phyloP scores from a whole-genome alignment of 1,284 basidiomycete species.

The Naganishia sp. region DNA sequence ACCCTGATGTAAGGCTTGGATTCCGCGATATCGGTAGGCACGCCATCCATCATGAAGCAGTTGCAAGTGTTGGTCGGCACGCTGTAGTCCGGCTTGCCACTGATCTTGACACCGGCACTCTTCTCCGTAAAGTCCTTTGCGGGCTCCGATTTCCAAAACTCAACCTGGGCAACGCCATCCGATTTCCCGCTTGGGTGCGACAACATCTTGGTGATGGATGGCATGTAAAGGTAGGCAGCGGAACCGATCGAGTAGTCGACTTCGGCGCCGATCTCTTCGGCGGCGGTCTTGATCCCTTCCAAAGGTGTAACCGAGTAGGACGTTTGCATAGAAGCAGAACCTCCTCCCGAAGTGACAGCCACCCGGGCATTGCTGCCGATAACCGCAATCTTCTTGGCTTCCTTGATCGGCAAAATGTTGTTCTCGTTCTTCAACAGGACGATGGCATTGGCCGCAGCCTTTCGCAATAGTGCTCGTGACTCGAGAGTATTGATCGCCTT shows the following conservation, averaged over 20 bases:
- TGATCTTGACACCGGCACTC: constrained; percentile 24
- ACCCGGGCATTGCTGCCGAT: constrained; percentile 59
- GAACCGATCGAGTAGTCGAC: constrained; percentile 37
- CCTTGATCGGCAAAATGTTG: constrained; percentile 56
- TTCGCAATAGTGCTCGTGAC: constrained; percentile 59
- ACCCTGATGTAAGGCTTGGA: constrained; percentile 31
- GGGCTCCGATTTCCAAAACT: constrained; percentile 33
- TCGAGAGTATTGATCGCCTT: constrained; percentile 56
- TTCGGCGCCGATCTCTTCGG: constrained; percentile 36
- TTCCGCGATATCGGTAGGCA: constrained; percentile 23
- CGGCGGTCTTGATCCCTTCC: constrained; percentile 58
- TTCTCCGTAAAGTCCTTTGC: constrained; percentile 30
- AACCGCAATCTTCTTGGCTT: constrained; percentile 54
- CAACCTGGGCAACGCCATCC: constrained; percentile 27
- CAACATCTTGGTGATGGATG: constrained; percentile 34
- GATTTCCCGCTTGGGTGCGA: constrained; percentile 25
- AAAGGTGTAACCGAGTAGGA: constrained; percentile 61
- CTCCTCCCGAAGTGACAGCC: constrained; percentile 59
- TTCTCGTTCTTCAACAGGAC: constrained; percentile 71
- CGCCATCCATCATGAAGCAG: constrained; percentile 36
- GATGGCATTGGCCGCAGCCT: constrained; percentile 64
- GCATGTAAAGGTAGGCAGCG: constrained; percentile 37
- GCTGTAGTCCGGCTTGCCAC: constrained; percentile 26
- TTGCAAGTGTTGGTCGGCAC: constrained; percentile 28
- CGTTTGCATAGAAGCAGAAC: constrained; percentile 58